Evolutionary conservation across 2,329 filamentous ascomycete genomes (phyloP), one percentile per base, ranked within the genome.

Genomic region (Scedosporium apiospermum): DNA sequence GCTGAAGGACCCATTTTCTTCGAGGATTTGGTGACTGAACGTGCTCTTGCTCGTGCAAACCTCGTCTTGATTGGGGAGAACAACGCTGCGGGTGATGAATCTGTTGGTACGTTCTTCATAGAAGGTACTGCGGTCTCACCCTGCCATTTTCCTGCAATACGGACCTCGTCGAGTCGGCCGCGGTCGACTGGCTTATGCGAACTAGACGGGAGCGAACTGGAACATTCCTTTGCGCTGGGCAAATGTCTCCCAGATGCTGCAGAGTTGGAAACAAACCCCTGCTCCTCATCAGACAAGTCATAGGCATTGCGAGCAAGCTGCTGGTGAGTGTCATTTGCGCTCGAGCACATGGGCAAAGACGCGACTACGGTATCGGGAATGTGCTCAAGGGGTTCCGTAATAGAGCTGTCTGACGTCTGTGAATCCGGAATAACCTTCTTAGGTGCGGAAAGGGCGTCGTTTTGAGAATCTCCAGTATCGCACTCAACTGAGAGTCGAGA

Each of bases 251-350:
- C n/a, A 18, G 9, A 51, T 46, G 16, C 16, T 23, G 6, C 26
- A 3, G 44, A 16, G 7, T 30, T 51, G 9, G 42, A n/a, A 51
- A 61, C 23, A 9, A 61, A 61, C 23, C 59, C 59, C n/a, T 70
- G 68, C 62, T 76, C 74, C 18, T 76, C 74, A 58, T 76, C 73
- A 4, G 74, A 76, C 6, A 76, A 68, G 4, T 66, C 66, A 60
- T 67, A 69, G 1, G 66, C 63, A n/a, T 67, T 60, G 18, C 63
- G 16, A 3, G 18, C 23, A 23, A 51, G n/a, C 46, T 51, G n/a
- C 10, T 51, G n/a, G 6, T 2, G n/a, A 51, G 46, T 38, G 34
- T 38, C 34, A 12, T 14, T 38, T 38, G 34, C 10, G 10, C 34
- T 38, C 10, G 34, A 38, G 34, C 34, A 38, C 34, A 12, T 9